Percentiles rank a stretch among this genome's conserved stretches.
These are phyloP conservation scores for Boletus nobilissimus DNA, from an alignment of 1,284 basidiomycete genomes.

Conservation along the genomic window DNA sequence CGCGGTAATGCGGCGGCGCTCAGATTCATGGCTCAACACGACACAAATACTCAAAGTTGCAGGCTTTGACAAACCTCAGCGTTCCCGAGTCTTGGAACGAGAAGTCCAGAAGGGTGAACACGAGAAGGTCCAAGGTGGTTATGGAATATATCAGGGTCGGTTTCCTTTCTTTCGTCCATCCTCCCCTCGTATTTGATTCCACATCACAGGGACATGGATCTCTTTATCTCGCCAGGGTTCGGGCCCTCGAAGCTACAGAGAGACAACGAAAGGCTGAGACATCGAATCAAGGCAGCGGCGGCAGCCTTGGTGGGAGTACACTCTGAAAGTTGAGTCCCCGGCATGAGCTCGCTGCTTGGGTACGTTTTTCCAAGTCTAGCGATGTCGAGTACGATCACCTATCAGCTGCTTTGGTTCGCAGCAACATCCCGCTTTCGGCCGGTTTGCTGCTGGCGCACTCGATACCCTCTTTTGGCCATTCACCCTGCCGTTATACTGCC, in stretches of 20 bases:
- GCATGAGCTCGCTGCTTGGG: slow-evolving; percentile 81
- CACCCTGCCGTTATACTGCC: no score
- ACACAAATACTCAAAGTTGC: slow-evolving; percentile 99
- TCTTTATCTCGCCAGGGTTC: slow-evolving; percentile 67
- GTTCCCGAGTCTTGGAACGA: slow-evolving; percentile 95
- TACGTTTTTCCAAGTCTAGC: slow-evolving; percentile 49
- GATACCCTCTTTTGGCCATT: no score
- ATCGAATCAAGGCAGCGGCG: slow-evolving; percentile 66
- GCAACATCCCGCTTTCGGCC: no score
- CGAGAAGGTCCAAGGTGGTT: slow-evolving; percentile 99
- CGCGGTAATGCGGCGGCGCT: slow-evolving; percentile 96
- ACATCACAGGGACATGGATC: slow-evolving; percentile 95
- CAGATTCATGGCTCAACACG: slow-evolving; percentile 98
- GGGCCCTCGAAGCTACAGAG: slow-evolving; percentile 82
- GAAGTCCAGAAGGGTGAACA: slow-evolving; percentile 99
- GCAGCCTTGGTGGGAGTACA: slow-evolving; percentile 60
- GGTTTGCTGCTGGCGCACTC: no score
- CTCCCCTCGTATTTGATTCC: not conserved
- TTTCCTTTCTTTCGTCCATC: slow-evolving; percentile 21
- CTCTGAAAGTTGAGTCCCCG: slow-evolving; percentile 64
- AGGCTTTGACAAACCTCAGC: slow-evolving; percentile 98
- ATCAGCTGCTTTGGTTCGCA: no score
- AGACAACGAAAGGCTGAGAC: slow-evolving; percentile 62
- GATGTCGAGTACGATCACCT: not conserved
- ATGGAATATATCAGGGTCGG: slow-evolving; percentile 99